These are phyloP conservation scores for Rutstroemia sp. DNA, from an alignment of 2,329 filamentous ascomycete genomes.

Conservation along the genomic window DNA sequence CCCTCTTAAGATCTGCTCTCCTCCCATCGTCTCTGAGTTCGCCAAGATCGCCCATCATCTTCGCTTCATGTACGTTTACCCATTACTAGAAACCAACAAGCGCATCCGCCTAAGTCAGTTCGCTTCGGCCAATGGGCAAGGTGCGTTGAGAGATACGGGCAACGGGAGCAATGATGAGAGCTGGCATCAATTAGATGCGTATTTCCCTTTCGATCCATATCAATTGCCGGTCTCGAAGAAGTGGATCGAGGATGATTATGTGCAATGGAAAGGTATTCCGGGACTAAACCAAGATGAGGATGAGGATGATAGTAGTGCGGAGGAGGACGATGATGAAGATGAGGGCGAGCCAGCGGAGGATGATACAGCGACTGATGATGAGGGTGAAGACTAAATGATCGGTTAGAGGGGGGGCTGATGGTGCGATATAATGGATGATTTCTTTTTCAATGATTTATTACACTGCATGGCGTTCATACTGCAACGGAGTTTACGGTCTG, in stretches of 20 bases:
- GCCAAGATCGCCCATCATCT: slow-evolving; percentile 81
- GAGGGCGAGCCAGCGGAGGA: slow-evolving; percentile 14
- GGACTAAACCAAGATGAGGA: slow-evolving; percentile 56
- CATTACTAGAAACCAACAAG: slow-evolving; percentile 87
- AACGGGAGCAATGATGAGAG: slow-evolving; percentile 57
- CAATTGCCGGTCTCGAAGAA: slow-evolving; percentile 77
- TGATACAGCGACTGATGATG: slow-evolving; percentile 21
- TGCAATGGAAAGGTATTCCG: slow-evolving; percentile 69
- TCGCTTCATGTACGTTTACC: slow-evolving; percentile 81
- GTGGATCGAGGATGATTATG: slow-evolving; percentile 82
- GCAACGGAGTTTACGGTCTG: too few species aligned
- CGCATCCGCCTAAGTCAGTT: slow-evolving; percentile 71
- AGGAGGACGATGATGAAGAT: slow-evolving; percentile 23
- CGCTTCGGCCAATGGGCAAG: slow-evolving; percentile 44
- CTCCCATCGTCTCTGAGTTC: slow-evolving; percentile 85
- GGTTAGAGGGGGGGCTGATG: too few species aligned
- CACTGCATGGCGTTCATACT: too few species aligned
- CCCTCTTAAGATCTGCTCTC: slow-evolving; percentile 89
- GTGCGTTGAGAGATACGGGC: slow-evolving; percentile 42
- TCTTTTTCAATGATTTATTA: too few species aligned
- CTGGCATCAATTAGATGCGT: slow-evolving; percentile 80
- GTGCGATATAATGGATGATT: too few species aligned
- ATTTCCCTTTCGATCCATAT: slow-evolving; percentile 97
- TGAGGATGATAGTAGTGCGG: slow-evolving; percentile 42
- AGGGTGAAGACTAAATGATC: slow-evolving; percentile 18